These are phyloP conservation scores for Rhodomyrtus psidioides DNA, from an alignment of 441 rosid genomes.

Conservation along the genomic window DNA sequence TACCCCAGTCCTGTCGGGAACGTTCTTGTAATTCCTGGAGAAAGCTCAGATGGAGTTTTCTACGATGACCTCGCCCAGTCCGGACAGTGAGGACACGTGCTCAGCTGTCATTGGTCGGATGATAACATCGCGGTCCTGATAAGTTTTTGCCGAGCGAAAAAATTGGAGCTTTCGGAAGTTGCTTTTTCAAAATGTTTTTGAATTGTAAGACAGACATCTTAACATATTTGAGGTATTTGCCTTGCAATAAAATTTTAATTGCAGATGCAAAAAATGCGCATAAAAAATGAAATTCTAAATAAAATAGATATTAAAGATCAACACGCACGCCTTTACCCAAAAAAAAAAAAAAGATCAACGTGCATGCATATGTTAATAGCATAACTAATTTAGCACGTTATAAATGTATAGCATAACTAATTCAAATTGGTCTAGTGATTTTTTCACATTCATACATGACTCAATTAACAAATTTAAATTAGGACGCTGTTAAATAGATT, in stretches of 20 bases:
- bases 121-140: rapidly evolving
- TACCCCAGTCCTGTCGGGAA: conserved; percentile 5
- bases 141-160: background rate
- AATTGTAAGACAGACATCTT: background rate
- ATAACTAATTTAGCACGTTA: background rate
- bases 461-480: background rate
- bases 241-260: background rate
- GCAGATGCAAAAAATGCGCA: background rate
- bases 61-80: background rate
- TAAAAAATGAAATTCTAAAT: background rate
- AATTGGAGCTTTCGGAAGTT: background rate
- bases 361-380: too few relatives aligned
- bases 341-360: too few relatives aligned
- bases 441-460: background rate
- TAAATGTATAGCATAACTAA: background rate
- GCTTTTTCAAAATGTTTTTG: background rate
- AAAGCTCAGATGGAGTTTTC: background rate
- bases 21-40: background rate
- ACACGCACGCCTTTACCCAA: background rate
- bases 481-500: background rate
- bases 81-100: background rate
- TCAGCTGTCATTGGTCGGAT: background rate
- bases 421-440: rapidly evolving
- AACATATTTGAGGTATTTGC: background rate
- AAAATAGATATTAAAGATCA: background rate